Conservation (phyloP, 352 stramenopile species). For the Phytophthora kernoviae region DNA sequence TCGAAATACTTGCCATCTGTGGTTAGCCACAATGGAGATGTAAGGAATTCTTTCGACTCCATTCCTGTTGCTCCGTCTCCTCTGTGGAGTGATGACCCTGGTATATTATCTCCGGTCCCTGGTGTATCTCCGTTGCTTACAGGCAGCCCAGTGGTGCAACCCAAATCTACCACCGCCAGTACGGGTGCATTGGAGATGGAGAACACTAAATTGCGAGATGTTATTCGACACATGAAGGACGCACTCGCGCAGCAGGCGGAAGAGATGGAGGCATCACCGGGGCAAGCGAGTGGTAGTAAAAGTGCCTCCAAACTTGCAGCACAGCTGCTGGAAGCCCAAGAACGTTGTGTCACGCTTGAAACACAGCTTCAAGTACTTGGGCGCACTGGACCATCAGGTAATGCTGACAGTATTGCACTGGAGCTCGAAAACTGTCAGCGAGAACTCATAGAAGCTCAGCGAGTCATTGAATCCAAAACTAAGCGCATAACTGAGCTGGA, state of each 20-base stretch:
- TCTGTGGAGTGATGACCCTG: conserved; percentile 74
- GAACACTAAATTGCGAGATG: conserved; percentile 64
- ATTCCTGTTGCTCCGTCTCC: conserved; percentile 43
- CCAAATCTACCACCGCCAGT: conserved; percentile 5
- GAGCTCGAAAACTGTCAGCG: conserved; percentile 48
- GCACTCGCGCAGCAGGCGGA: conserved; percentile 59
- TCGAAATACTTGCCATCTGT: conserved; percentile 23
- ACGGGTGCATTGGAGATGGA: conserved; percentile 46
- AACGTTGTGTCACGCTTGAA: conserved; percentile 50
- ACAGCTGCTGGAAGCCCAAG: conserved; percentile 40
- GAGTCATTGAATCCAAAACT: conserved; percentile 45
- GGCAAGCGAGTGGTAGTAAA: conserved; percentile 13
- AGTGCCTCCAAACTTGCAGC: conserved; percentile 25
- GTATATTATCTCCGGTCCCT: conserved; percentile 52
- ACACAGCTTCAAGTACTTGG: conserved; percentile 33
- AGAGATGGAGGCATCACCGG: conserved; percentile 17
- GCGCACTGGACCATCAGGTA: conserved; percentile 11
- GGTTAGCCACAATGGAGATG: conserved; percentile 10
- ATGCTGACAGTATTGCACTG: conserved; percentile 2
- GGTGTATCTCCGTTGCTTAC: conserved; percentile 59
- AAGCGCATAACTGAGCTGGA: conserved; percentile 54
- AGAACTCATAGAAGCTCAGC: conserved; percentile 51
- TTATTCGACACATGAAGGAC: conserved; percentile 84
- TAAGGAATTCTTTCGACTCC: conserved; percentile 17
- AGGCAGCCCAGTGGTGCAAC: conserved; percentile 36